Conservation (phyloP, 1,284 basidiomycete genomes). For the Cystobasidium pallidum region DNA sequence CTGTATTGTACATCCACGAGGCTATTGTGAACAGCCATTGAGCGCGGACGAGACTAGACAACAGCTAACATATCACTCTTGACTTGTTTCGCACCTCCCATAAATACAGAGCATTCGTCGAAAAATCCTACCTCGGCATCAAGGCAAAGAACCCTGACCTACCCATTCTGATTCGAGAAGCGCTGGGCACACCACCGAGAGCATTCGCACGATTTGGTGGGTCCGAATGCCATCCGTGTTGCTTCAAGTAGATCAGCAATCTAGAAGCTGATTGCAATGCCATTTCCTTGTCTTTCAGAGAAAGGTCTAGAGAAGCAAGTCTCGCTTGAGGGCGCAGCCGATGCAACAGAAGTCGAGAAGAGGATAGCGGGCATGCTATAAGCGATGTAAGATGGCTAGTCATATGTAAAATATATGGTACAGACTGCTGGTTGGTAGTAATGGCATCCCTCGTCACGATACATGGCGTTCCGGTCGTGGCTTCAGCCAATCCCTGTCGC, state of each 20-base stretch:
- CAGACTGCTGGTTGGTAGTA: not conserved
- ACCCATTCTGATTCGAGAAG: slow-evolving; percentile 86
- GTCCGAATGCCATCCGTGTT: slow-evolving; percentile 55
- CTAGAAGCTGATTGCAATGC: not conserved
- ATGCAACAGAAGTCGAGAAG: slow-evolving; percentile 68
- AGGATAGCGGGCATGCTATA: slow-evolving; percentile 67
- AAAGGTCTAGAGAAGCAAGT: slow-evolving; percentile 77
- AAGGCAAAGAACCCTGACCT: slow-evolving; percentile 88
- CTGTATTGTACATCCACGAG: not conserved
- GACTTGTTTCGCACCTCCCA: not conserved
- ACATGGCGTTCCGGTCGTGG: not conserved
- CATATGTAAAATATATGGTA: not conserved
- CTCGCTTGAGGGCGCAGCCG: slow-evolving; percentile 73
- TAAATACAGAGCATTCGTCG: slow-evolving; percentile 64
- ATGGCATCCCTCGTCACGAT: not conserved
- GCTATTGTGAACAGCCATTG: not conserved
- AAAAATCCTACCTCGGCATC: slow-evolving; percentile 74
- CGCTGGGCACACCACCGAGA: slow-evolving; percentile 81
- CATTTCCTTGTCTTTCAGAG: slow-evolving; percentile 60
- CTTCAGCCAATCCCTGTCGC: slow-evolving; percentile 1
- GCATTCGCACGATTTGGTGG: slow-evolving; percentile 88
- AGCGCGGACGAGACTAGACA: not conserved
- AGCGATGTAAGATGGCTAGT: not conserved
- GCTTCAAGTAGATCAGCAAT: not conserved
- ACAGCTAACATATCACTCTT: not conserved